Percentiles rank a stretch among this genome's conserved stretches.
phyloP scores from a whole-genome alignment of 345 rosid genomes.

The Citrus reticulata region DNA sequence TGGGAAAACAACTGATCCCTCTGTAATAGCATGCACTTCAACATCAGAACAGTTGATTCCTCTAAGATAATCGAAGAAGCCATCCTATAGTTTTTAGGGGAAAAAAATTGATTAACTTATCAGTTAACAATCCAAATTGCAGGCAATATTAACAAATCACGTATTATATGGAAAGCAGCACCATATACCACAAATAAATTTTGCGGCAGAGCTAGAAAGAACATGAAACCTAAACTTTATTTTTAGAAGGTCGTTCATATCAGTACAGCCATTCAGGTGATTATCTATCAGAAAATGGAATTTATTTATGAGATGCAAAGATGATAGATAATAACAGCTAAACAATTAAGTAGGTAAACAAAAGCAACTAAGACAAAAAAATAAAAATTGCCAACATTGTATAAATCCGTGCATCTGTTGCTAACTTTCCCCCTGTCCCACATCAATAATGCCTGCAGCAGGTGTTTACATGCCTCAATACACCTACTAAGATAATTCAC shows the following conservation, averaged over 20 bases:
- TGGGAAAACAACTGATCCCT: slow-evolving; percentile 92
- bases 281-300: neutral
- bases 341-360: neutral
- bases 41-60: slow-evolving; percentile 86
- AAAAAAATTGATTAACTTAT: neutral
- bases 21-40: slow-evolving; percentile 77
- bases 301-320: neutral
- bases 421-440: neutral
- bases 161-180: neutral
- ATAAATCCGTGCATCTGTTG: neutral
- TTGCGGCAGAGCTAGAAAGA: neutral
- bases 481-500: neutral
- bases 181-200: neutral
- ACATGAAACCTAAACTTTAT: neutral
- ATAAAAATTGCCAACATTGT: neutral
- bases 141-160: neutral
- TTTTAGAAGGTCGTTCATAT: neutral
- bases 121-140: slow-evolving; percentile 12
- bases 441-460: neutral
- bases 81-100: slow-evolving; percentile 49
- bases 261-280: neutral
- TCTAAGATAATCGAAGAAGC: slow-evolving; percentile 73
- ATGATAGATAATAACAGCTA: neutral
- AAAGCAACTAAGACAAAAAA: neutral
- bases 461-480: neutral